These are phyloP conservation scores for Mucor plumbeus DNA, from an alignment of 371 early-diverging fungal species.

Conservation along the genomic window DNA sequence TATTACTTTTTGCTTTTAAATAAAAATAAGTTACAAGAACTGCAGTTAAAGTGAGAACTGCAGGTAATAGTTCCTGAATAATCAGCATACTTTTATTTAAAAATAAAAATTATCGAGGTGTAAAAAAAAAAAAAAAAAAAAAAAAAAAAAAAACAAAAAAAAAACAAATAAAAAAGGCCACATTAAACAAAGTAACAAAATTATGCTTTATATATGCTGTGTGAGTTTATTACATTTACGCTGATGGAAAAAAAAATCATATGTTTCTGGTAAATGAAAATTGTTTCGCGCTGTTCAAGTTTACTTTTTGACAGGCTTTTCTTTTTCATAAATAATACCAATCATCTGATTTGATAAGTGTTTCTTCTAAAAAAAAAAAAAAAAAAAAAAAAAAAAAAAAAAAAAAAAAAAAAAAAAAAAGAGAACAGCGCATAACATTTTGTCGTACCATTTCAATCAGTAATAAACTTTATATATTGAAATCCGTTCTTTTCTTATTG, in stretches of 20 bases:
- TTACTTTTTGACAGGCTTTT: background rate
- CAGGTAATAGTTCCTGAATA: conserved; percentile 20
- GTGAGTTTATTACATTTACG: background rate
- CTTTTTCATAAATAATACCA: background rate
- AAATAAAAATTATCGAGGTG: background rate
- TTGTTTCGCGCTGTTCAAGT: conserved; percentile 11
- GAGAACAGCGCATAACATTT: no score
- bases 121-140: background rate
- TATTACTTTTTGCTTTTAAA: conserved; percentile 21
- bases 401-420: no score
- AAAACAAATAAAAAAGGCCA: conserved; percentile 1
- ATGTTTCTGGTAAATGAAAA: conserved; percentile 8
- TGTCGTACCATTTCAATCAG: no score
- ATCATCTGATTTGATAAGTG: no score
- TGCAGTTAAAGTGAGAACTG: conserved; percentile 6
- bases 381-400: no score
- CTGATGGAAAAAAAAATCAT: conserved; percentile 14
- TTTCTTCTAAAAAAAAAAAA: no score
- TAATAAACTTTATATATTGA: no score
- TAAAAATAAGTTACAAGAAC: conserved; percentile 16
- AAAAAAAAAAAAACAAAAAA: background rate
- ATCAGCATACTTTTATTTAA: conserved; percentile 3
- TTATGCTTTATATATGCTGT: background rate
- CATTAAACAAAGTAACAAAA: background rate
- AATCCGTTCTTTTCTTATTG: no score